Evolutionary conservation across 2,329 filamentous ascomycete genomes (phyloP).

Genomic region (Sclerotinia nivalis): DNA sequence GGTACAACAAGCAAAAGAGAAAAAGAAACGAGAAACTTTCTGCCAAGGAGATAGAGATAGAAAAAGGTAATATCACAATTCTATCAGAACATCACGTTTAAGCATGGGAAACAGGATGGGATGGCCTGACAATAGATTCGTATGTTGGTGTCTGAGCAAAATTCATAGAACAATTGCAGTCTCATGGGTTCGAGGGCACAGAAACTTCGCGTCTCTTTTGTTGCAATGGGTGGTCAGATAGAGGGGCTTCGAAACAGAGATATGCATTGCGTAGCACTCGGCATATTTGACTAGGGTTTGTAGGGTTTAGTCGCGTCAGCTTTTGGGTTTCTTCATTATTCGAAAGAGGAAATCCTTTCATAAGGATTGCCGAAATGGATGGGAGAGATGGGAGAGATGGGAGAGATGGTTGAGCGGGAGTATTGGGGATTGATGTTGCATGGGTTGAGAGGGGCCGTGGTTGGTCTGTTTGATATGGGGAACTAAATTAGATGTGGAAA

Average conservation of each 20-base stretch:
- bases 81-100: slow-evolving; percentile 26
- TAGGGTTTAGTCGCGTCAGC: neutral
- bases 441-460: slow-evolving; percentile 1
- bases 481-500: slow-evolving; percentile 10
- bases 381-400: neutral
- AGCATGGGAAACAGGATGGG: slow-evolving; percentile 21
- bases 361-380: neutral
- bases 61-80: slow-evolving; percentile 11
- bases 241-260: slow-evolving; percentile 28
- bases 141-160: slow-evolving; percentile 19
- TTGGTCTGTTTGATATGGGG: slow-evolving; percentile 11
- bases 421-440: neutral
- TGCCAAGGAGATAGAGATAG: slow-evolving; percentile 23
- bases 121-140: slow-evolving; percentile 29
- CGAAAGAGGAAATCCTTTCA: neutral
- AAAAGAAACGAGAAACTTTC: slow-evolving; percentile 22
- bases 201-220: slow-evolving; percentile 27
- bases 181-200: slow-evolving; percentile 20
- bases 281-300: neutral
- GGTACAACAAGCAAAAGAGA: slow-evolving; percentile 17
- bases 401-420: neutral
- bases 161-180: slow-evolving; percentile 19
- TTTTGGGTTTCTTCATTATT: neutral
- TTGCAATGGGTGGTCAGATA: slow-evolving; percentile 27
- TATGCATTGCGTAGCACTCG: neutral